Conservation (phyloP, 768 basidiomycete genomes). For the Boletus tomentosulus region DNA sequence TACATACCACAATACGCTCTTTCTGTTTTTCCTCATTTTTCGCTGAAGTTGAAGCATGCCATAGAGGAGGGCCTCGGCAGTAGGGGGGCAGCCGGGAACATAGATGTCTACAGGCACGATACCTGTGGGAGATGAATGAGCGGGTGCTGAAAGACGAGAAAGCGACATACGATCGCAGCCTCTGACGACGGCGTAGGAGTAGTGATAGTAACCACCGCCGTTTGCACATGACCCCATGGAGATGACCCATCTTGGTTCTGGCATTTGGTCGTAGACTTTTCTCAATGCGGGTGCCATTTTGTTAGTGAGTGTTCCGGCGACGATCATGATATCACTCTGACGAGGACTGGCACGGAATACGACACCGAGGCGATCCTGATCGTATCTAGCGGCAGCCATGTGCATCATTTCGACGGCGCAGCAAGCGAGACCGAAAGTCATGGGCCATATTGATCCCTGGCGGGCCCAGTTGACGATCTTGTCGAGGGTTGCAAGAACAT, state of each 20-base stretch:
- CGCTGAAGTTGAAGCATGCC: slow-evolving; percentile 96
- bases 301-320: slow-evolving; percentile 97
- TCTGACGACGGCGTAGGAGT: slow-evolving; percentile 97
- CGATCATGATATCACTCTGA: slow-evolving; percentile 98
- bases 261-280: slow-evolving; percentile 98
- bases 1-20: slow-evolving; percentile 79
- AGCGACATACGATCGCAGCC: slow-evolving; percentile 85
- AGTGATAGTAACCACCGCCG: slow-evolving; percentile 96
- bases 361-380: slow-evolving; percentile 95
- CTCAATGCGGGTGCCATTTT: slow-evolving; percentile 99
- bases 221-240: slow-evolving; percentile 99
- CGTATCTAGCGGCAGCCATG: slow-evolving; percentile 98
- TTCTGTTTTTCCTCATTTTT: slow-evolving; percentile 89
- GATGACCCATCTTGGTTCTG: slow-evolving; percentile 99
- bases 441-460: slow-evolving; percentile 99
- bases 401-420: slow-evolving; percentile 99
- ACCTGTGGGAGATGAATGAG: slow-evolving; percentile 40
- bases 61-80: slow-evolving; percentile 95
- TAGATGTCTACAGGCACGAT: slow-evolving; percentile 99
- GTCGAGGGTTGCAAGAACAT: slow-evolving; percentile 93
- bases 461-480: slow-evolving; percentile 97
- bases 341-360: slow-evolving; percentile 99
- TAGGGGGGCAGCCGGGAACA: slow-evolving; percentile 92
- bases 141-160: slow-evolving; percentile 2
- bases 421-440: slow-evolving; percentile 98